A percentile compares a stretch with the other conserved stretches of the same genome.
These are phyloP conservation scores for Zymoseptoria passerinii DNA, from an alignment of 2,329 filamentous ascomycete genomes.

Conservation along the genomic window DNA sequence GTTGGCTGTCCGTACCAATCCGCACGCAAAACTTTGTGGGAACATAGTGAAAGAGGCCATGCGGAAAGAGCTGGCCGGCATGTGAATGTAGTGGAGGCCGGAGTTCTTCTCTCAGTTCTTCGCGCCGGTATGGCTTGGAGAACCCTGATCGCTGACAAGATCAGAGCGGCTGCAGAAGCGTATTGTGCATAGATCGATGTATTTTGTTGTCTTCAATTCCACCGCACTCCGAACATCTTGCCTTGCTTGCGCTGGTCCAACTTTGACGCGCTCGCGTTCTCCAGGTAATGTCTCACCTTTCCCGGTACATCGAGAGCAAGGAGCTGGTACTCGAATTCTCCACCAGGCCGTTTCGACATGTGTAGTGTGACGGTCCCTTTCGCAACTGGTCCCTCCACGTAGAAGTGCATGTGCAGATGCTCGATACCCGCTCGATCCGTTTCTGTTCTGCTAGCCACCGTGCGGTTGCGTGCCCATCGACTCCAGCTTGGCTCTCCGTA, in stretches of 20 bases:
- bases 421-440: constrained; percentile 69
- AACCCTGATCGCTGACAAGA: neutral
- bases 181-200: neutral
- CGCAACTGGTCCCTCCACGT: constrained; percentile 70
- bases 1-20: constrained; percentile 53
- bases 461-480: constrained; percentile 64
- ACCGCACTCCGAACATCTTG: constrained; percentile 56
- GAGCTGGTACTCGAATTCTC: constrained; percentile 66
- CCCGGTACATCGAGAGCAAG: constrained; percentile 74
- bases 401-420: constrained; percentile 78
- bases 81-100: neutral
- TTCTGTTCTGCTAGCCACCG: constrained; percentile 44
- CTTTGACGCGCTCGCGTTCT: constrained; percentile 49
- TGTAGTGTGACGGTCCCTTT: constrained; percentile 69
- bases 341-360: constrained; percentile 59
- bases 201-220: constrained; percentile 30
- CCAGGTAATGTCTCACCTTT: constrained; percentile 53
- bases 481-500: constrained; percentile 74
- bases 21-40: constrained; percentile 55
- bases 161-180: neutral
- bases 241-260: constrained; percentile 29
- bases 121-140: neutral
- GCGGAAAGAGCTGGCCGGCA: constrained; percentile 43
- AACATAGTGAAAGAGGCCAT: constrained; percentile 54
- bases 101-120: neutral